Percentiles rank a stretch among this genome's conserved stretches.
These are phyloP conservation scores for Sicyos baderoa DNA, from an alignment of 306 rosid species.

Conservation along the genomic window DNA sequence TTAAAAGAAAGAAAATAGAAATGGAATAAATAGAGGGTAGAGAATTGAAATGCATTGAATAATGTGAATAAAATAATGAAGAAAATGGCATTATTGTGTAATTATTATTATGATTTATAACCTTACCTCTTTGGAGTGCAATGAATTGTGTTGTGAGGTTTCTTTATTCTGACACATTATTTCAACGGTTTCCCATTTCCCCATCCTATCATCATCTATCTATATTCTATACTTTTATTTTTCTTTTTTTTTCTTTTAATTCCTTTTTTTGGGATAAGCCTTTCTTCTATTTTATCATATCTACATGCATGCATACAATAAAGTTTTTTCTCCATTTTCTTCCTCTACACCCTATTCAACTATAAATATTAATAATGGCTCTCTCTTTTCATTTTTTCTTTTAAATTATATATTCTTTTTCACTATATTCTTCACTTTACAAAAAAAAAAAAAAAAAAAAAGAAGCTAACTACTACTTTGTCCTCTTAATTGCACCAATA, in stretches of 20 bases:
- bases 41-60: neutral
- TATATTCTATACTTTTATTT: too few relatives aligned
- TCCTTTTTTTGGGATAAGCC: too few relatives aligned
- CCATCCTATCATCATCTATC: neutral
- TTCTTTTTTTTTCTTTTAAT: too few relatives aligned
- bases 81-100: neutral
- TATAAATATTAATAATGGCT: neutral
- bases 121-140: neutral
- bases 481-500: neutral
- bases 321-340: neutral
- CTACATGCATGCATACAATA: slow-evolving; percentile 12
- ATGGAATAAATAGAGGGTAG: too few relatives aligned
- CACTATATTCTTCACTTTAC: neutral
- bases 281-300: neutral
- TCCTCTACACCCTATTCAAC: neutral
- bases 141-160: neutral
- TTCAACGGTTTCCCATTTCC: slow-evolving; percentile 17
- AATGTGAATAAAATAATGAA: neutral
- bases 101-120: neutral
- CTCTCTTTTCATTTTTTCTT: neutral
- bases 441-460: neutral
- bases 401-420: too few relatives aligned
- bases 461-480: neutral
- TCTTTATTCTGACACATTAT: slow-evolving; percentile 11
- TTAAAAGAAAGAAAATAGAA: too few relatives aligned